Conservation (phyloP, 495 filamentous ascomycete species). For the Aspergillus baeticus region DNA sequence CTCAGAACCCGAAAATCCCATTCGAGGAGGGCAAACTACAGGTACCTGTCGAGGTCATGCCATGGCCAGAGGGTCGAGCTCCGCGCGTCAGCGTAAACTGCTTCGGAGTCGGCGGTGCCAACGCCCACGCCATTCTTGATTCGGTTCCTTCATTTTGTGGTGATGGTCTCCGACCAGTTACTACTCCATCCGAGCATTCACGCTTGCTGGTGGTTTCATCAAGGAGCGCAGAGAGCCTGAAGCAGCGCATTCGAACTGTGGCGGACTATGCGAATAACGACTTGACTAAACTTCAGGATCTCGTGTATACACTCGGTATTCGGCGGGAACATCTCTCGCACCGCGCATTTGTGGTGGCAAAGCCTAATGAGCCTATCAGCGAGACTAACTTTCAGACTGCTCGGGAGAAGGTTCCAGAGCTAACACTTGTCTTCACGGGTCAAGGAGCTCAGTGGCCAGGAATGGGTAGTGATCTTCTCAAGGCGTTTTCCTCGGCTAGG, state of each 20-base stretch:
- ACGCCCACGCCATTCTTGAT: conserved; percentile 25
- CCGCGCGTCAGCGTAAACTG: conserved; percentile 30
- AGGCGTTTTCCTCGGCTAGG: conserved; percentile 1
- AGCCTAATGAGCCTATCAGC: not conserved
- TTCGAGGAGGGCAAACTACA: conserved; percentile 26
- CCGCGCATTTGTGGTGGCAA: not conserved
- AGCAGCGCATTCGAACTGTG: not conserved
- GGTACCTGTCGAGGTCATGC: conserved; percentile 18
- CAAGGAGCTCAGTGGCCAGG: conserved; percentile 27
- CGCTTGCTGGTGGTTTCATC: not conserved
- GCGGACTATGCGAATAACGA: not conserved
- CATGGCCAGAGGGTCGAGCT: conserved; percentile 29
- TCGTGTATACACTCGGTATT: not conserved
- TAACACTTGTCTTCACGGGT: conserved; percentile 19
- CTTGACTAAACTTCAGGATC: not conserved
- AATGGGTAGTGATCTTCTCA: conserved; percentile 21
- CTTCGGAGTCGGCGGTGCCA: conserved; percentile 33
- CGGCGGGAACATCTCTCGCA: not conserved
- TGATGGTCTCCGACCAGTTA: not conserved
- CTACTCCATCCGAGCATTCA: not conserved
- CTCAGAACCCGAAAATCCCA: conserved; percentile 31
- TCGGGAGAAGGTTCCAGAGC: not conserved
- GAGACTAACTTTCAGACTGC: not conserved
- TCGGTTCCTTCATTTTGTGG: conserved; percentile 24
- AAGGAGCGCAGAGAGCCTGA: not conserved